Conservation (phyloP, 2,329 filamentous ascomycete genomes). For the Fusarium fujikuroi region DNA sequence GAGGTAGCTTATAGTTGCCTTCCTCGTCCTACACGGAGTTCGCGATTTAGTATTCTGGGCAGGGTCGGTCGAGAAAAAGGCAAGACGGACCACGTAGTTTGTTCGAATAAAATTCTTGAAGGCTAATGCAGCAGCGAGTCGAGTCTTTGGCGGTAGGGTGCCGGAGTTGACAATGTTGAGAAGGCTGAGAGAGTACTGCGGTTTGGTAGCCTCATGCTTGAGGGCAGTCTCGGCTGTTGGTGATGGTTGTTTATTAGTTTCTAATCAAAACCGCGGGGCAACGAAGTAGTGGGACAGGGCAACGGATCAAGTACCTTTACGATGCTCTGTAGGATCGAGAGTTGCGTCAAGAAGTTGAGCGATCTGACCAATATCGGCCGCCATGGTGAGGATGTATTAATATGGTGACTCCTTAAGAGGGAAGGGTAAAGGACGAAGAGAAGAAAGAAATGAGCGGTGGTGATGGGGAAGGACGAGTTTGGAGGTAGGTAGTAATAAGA, state of each 20-base stretch:
- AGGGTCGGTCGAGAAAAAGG: slow-evolving; percentile 9
- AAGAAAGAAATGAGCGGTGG: slow-evolving; percentile 35
- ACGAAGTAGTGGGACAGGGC: slow-evolving; percentile 38
- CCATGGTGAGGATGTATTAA: slow-evolving; percentile 57
- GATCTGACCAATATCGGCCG: slow-evolving; percentile 68
- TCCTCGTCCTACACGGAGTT: slow-evolving; percentile 77
- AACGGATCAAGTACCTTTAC: slow-evolving; percentile 73
- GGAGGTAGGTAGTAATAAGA: slow-evolving; percentile 30
- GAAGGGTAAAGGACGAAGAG: slow-evolving; percentile 27
- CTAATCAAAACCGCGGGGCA: slow-evolving; percentile 44
- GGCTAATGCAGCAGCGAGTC: slow-evolving; percentile 87
- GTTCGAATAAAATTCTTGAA: slow-evolving; percentile 99
- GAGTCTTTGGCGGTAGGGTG: slow-evolving; percentile 77
- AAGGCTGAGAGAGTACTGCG: slow-evolving; percentile 86
- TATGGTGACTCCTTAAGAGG: slow-evolving; percentile 14
- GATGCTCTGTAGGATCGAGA: slow-evolving; percentile 86
- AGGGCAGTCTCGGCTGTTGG: slow-evolving; percentile 81
- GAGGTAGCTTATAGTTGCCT: slow-evolving; percentile 88
- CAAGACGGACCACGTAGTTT: slow-evolving; percentile 80
- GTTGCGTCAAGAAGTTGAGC: slow-evolving; percentile 90
- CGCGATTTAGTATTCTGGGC: slow-evolving; percentile 33
- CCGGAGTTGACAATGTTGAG: slow-evolving; percentile 89
- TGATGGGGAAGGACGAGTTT: slow-evolving; percentile 33
- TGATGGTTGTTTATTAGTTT: slow-evolving; percentile 51
- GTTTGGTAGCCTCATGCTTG: slow-evolving; percentile 81